Percentiles rank a stretch among this genome's conserved stretches.
Conservation (phyloP, 2,329 filamentous ascomycete genomes). For the Hymenoscyphus scutula region DNA sequence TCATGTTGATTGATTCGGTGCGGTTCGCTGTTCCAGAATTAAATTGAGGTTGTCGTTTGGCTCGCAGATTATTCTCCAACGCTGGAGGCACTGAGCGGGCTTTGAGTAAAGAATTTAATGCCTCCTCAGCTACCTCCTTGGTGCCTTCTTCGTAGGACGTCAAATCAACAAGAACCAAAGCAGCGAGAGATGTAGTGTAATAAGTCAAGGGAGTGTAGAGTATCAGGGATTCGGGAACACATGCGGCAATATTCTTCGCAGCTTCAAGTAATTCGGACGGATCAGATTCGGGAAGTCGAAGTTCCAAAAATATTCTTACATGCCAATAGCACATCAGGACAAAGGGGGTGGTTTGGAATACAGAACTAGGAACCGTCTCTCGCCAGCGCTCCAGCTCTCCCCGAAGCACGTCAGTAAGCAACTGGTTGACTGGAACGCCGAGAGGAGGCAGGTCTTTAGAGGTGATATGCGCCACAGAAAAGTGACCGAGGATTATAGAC, state of each 20-base stretch:
- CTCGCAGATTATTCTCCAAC: slow-evolving; percentile 57
- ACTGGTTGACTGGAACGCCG: slow-evolving; percentile 41
- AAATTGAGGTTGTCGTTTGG: slow-evolving; percentile 27
- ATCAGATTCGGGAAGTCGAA: slow-evolving; percentile 55
- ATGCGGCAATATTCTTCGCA: slow-evolving; percentile 55
- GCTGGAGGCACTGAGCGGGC: slow-evolving; percentile 47
- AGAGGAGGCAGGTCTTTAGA: slow-evolving; percentile 44
- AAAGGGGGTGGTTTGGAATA: slow-evolving; percentile 47
- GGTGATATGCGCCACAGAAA: slow-evolving; percentile 46
- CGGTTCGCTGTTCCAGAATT: slow-evolving; percentile 6
- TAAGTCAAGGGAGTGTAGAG: slow-evolving; percentile 63
- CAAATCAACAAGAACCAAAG: slow-evolving; percentile 61
- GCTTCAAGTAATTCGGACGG: slow-evolving; percentile 59
- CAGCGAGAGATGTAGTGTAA: slow-evolving; percentile 60
- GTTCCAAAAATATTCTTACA: slow-evolving; percentile 60
- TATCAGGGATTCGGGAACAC: slow-evolving; percentile 54
- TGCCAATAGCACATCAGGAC: slow-evolving; percentile 71
- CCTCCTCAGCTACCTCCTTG: slow-evolving; percentile 54
- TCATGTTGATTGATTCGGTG: slow-evolving; percentile 15
- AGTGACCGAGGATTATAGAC: slow-evolving; percentile 57
- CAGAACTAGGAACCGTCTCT: slow-evolving; percentile 59
- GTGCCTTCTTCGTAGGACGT: slow-evolving; percentile 50
- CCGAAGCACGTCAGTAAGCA: slow-evolving; percentile 51
- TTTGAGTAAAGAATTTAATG: slow-evolving; percentile 56
- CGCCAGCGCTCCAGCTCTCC: slow-evolving; percentile 64